phyloP scores from a whole-genome alignment of 148 eudicot species.

The Rhododendron williamsianum region DNA sequence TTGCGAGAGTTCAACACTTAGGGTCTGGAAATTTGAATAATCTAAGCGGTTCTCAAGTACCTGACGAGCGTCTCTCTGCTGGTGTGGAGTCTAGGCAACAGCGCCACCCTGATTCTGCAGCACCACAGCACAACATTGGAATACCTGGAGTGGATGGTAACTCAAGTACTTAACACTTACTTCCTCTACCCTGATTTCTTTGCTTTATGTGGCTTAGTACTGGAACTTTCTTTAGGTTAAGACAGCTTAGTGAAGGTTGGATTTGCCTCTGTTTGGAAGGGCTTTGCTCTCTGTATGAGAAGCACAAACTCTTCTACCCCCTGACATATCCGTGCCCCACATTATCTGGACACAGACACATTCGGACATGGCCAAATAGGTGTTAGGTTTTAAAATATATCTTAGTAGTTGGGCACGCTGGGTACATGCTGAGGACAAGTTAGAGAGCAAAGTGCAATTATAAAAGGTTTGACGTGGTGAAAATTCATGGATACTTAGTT shows the following conservation, averaged over 20 bases:
- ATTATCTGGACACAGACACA: neutral
- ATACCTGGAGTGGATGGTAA: slow-evolving; percentile 29
- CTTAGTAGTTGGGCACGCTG: neutral
- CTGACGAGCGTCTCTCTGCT: slow-evolving; percentile 16
- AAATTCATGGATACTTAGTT: neutral
- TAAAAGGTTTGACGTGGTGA: neutral
- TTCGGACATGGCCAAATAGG: neutral
- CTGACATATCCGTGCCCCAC: neutral
- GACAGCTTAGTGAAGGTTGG: neutral
- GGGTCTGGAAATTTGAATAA: slow-evolving; percentile 24
- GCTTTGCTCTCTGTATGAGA: slow-evolving; percentile 5
- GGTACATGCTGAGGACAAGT: neutral
- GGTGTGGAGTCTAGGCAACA: slow-evolving; percentile 16
- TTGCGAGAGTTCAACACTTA: slow-evolving; percentile 40
- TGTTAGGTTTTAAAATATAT: neutral
- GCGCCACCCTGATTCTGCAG: slow-evolving; percentile 13
- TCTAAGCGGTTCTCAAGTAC: slow-evolving; percentile 24
- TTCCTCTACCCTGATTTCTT: neutral
- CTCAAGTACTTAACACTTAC: neutral
- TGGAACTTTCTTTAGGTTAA: neutral
- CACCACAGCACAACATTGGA: slow-evolving; percentile 17
- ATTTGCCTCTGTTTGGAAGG: slow-evolving; percentile 7
- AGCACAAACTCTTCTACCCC: neutral
- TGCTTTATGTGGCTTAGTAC: neutral
- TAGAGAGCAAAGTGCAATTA: neutral